Conservation (phyloP, 257 asterid species). For the Lycium barbarum region DNA sequence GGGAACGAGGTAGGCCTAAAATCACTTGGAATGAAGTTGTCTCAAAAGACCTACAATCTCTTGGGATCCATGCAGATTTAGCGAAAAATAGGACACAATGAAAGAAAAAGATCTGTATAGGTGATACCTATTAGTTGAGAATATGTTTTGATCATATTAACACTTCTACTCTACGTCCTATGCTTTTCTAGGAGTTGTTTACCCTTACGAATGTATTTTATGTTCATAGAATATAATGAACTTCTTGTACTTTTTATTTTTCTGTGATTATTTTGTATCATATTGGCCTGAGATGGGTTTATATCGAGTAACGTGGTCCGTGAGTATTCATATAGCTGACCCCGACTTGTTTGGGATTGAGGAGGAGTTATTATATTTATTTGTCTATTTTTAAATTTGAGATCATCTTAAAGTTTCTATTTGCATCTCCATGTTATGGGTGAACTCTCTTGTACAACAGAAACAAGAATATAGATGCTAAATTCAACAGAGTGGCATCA, state of each 20-base stretch:
- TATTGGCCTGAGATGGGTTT: not conserved
- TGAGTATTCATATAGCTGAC: not conserved
- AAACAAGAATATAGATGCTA: not conserved
- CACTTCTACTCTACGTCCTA: not conserved
- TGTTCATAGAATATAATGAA: not conserved
- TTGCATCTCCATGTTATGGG: not conserved
- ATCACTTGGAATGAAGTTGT: not conserved
- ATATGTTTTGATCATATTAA: not conserved
- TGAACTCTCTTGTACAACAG: slow-evolving; percentile 8
- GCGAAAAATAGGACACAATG: not conserved
- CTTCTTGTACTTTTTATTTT: not conserved
- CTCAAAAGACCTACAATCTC: not conserved
- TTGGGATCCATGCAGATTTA: not conserved
- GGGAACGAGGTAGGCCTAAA: not conserved
- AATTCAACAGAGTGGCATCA: not conserved
- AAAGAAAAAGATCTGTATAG: not conserved
- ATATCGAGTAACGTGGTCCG: not conserved
- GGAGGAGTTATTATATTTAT: not conserved
- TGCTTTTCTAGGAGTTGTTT: not conserved
- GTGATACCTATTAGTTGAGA: not conserved
- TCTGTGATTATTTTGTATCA: not conserved
- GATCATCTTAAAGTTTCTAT: not conserved
- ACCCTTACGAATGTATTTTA: not conserved
- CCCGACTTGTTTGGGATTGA: not conserved
- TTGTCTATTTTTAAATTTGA: not conserved